A percentile compares a stretch with the other conserved stretches of the same genome.
These are phyloP conservation scores for Sclerotinia trifoliorum DNA, from an alignment of 2,329 filamentous ascomycete genomes.

Conservation along the genomic window DNA sequence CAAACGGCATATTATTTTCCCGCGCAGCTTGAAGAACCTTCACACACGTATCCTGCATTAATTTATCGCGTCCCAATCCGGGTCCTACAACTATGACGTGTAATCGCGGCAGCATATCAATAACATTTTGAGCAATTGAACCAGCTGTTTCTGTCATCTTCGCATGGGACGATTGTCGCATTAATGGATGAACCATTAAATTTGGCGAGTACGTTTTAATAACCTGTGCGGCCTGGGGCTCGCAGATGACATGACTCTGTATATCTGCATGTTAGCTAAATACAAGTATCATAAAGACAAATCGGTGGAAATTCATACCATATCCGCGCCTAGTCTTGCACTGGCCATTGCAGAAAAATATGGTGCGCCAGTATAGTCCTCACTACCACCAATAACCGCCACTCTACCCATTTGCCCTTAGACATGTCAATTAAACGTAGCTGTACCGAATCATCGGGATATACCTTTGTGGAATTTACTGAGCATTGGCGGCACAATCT, in stretches of 20 bases:
- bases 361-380: conserved; percentile 94
- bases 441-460: background rate
- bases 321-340: conserved; percentile 82
- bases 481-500: conserved; percentile 91
- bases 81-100: conserved; percentile 93
- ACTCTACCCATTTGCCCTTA: conserved; percentile 87
- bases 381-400: conserved; percentile 89
- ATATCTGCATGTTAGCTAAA: conserved; percentile 6
- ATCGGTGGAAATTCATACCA: conserved; percentile 55
- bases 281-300: background rate
- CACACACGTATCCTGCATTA: conserved; percentile 86
- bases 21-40: conserved; percentile 77
- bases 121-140: conserved; percentile 64
- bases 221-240: conserved; percentile 78
- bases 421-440: conserved; percentile 20
- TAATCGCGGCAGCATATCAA: conserved; percentile 78
- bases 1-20: conserved; percentile 70
- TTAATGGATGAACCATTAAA: conserved; percentile 95
- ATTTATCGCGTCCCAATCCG: conserved; percentile 80
- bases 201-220: conserved; percentile 99
- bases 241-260: conserved; percentile 92
- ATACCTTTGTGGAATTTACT: conserved; percentile 93
- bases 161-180: conserved; percentile 69
- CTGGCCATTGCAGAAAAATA: conserved; percentile 99
- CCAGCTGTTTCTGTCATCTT: conserved; percentile 54